These are phyloP conservation scores for Lepidium didymum DNA, from an alignment of 345 rosid genomes.

Conservation along the genomic window DNA sequence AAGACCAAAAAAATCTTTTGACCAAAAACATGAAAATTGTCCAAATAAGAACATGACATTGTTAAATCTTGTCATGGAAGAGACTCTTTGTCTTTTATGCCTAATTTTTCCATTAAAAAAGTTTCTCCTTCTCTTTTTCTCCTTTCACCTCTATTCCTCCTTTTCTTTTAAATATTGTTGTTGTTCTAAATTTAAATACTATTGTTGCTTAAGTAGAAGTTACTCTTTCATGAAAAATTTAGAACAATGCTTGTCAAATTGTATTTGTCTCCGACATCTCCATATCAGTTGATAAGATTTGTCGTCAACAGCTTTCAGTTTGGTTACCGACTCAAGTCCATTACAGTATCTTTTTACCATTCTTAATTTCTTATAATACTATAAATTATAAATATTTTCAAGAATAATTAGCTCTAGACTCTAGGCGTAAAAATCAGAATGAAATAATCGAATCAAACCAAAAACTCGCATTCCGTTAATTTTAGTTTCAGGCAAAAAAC, in stretches of 20 bases:
- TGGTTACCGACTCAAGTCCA: neutral
- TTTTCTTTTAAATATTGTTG: neutral
- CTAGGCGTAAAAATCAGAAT: too few species aligned
- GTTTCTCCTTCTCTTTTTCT: neutral
- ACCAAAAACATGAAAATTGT: neutral
- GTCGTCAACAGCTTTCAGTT: neutral
- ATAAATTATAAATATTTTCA: neutral
- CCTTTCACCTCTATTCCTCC: neutral
- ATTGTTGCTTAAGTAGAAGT: neutral
- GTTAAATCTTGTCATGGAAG: slow-evolving; percentile 25
- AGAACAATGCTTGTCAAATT: neutral
- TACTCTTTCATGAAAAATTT: neutral
- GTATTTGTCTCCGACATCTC: slow-evolving; percentile 25
- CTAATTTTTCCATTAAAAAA: neutral
- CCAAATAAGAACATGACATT: slow-evolving; percentile 17
- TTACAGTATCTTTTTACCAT: neutral
- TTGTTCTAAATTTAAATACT: neutral
- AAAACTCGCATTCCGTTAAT: too few species aligned
- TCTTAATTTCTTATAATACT: neutral
- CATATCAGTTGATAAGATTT: slow-evolving; percentile 1
- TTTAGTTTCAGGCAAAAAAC: too few species aligned
- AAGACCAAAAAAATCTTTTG: slow-evolving; percentile 6
- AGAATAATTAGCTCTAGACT: neutral
- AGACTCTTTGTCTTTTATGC: slow-evolving; percentile 16
- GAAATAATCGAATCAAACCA: too few species aligned